Evolutionary conservation across 2,329 filamentous ascomycete genomes (phyloP), one percentile per base, ranked within the genome.

Genomic region (Chalara sp.): DNA sequence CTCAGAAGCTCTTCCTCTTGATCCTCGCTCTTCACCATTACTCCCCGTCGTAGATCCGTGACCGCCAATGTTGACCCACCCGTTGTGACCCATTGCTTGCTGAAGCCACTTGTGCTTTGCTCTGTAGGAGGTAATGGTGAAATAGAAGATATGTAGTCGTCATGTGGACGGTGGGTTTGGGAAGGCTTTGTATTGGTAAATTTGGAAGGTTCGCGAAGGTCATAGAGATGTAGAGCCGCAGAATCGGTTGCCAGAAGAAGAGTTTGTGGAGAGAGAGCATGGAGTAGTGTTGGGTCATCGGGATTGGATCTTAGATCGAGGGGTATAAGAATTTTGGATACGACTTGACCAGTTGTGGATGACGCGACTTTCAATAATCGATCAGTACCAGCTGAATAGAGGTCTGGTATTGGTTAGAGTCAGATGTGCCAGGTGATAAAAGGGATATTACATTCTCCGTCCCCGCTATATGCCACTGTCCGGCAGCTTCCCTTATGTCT

Each of bases 401-500:
- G 74, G 73, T 81, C 60, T 59, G 43, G 28, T 6, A 48, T 35
- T 35, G 28, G 48, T 44, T 7, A 39, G 33, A 32, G 48, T 39
- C 56, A 52, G 31, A 11, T 43, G 42, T 56, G 31, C 43, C 28
- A 42, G 32, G 46, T 39, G 11, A 32, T 30, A 31, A 13, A n/a
- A 12, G 32, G 74, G 77, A 58, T 75, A 71, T 76, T 69, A 74
- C 84, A 76, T 57, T 80, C 73, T 12, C 92, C 93, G 66, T 96
- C 91, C 51, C 81, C 69, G 57, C 83, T 85, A 70, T 91, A 97
- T 5, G 78, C 82, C 50, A 97, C 72, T 53, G 82, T 84, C 48
- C 93, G 80, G 66, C 92, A 97, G 75, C 90, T 96, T 10, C 90
- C 92, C 74, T 96, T 95, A 72, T 99, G 93, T 54, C 93, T 79